These are phyloP conservation scores for Candida ovalis DNA, from an alignment of 805 yeast species.

Conservation along the genomic window DNA sequence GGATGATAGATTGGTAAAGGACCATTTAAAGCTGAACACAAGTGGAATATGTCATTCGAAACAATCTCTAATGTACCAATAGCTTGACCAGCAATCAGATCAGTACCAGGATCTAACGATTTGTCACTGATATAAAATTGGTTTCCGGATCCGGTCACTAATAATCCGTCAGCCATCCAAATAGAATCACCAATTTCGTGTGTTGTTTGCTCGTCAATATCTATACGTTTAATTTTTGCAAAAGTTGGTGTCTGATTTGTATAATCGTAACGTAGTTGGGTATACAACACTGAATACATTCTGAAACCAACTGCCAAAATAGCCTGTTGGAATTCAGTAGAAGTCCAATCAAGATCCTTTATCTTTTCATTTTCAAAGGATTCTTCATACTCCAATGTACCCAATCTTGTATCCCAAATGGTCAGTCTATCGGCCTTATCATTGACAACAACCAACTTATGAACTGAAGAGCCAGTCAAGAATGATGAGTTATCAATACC, in stretches of 20 bases:
- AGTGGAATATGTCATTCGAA: constrained; percentile 55
- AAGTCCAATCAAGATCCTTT: constrained; percentile 85
- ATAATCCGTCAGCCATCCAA: constrained; percentile 77
- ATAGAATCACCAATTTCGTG: constrained; percentile 85
- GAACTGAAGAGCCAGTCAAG: constrained; percentile 71
- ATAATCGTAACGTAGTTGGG: constrained; percentile 85
- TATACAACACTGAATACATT: constrained; percentile 58
- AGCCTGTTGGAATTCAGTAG: constrained; percentile 59
- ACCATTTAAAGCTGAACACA: constrained; percentile 79
- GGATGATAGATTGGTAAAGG: constrained; percentile 91
- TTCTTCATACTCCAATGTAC: constrained; percentile 63
- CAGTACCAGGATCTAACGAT: constrained; percentile 47
- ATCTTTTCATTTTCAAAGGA: constrained; percentile 37
- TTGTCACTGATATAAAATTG: constrained; percentile 83
- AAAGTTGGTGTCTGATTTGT: constrained; percentile 77
- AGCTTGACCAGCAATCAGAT: constrained; percentile 47
- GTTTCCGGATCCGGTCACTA: constrained; percentile 85
- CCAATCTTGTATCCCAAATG: constrained; percentile 76
- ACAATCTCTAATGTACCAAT: constrained; percentile 58
- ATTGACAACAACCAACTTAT: constrained; percentile 73
- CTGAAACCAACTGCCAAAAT: constrained; percentile 78
- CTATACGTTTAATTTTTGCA: constrained; percentile 69
- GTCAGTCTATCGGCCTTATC: constrained; percentile 45
- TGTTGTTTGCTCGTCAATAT: constrained; percentile 65
- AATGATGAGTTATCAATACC: constrained; percentile 48